Base-by-base conservation (phyloP, 2,329 filamentous ascomycete genomes). In the Colletotrichum sojae region DNA sequence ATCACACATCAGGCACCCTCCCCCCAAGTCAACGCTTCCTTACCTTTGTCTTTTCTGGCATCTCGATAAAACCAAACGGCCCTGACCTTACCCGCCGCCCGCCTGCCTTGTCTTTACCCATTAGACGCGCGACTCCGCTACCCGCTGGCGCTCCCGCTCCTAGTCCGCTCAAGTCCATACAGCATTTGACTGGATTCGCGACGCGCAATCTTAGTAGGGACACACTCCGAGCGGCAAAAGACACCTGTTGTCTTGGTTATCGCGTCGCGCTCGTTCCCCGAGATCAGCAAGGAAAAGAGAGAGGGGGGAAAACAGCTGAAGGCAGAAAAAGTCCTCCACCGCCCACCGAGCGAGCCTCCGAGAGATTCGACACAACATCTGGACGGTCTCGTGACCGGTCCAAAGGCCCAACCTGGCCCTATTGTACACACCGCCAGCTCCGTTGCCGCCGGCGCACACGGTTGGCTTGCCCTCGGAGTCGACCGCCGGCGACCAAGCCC, bases 381-480 rank as follows among this genome's bases (percentile, higher is more conserved):
- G 63, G 59, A 69, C 69, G 73, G 75, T 78, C 77, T 75, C 73
- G 73, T 74, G 76, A 74, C 76, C 77, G 77, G 75, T 75, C 73
- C 71, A 67, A 60, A 72, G 72, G 73, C 71, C 78, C 86, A 92
- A 91, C 80, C 88, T 91, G 89, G 89, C 88, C 83, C 83, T 85
- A 76, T 75, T 86, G 76, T 89, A 89, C 84, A 85, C 86, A 76
- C 87, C 85, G 75, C 86, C 85, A 80, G 86, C 87, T 83, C 83
- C 89, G 80, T 89, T 89, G 84, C 90, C 89, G 84, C 87, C 85
- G 84, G 87, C 86, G 83, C 86, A 88, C 84, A 88, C 87, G 85
- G 85, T 89, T 78, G 85, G 88, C 85, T 85, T 87, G 82, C 84
- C 84, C 82, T 82, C 85, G 82, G 84, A 83, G 82, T 83, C 84